These are phyloP conservation scores for Fusarium ambrosium DNA, from an alignment of 2,329 filamentous ascomycete genomes.

Conservation along the genomic window DNA sequence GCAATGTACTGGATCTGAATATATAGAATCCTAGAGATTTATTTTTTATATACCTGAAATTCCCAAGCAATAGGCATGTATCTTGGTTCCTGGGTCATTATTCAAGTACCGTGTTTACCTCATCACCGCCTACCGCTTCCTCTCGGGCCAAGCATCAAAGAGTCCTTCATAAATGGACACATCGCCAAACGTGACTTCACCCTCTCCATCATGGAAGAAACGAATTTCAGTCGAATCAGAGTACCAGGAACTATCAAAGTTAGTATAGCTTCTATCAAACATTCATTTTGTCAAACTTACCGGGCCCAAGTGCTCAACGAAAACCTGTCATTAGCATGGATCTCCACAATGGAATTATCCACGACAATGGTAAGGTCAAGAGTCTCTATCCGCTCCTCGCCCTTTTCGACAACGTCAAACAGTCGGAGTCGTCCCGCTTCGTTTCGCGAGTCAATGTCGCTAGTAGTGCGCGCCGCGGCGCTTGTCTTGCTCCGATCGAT, in stretches of 20 bases:
- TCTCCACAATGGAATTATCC: conserved; percentile 54
- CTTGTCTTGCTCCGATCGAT: conserved; percentile 58
- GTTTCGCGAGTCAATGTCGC: conserved; percentile 53
- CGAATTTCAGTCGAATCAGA: conserved; percentile 50
- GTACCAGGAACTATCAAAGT: conserved; percentile 53
- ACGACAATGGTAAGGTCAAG: conserved; percentile 58
- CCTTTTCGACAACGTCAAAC: conserved; percentile 54
- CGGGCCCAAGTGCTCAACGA: conserved; percentile 59
- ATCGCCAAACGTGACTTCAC: conserved; percentile 49
- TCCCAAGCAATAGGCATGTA: background rate
- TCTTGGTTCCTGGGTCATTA: background rate
- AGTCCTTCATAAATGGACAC: conserved; percentile 54
- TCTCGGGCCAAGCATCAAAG: conserved; percentile 55
- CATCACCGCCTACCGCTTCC: conserved; percentile 24
- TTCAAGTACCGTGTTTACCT: background rate
- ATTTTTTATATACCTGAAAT: background rate
- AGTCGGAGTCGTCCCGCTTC: conserved; percentile 56
- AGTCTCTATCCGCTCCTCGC: conserved; percentile 50
- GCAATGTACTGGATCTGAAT: background rate
- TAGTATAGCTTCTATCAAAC: conserved; percentile 12
- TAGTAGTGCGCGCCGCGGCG: conserved; percentile 55
- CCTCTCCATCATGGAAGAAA: conserved; percentile 53
- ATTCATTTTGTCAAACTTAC: conserved; percentile 45
- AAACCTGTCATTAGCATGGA: conserved; percentile 58
- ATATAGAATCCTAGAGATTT: background rate